phyloP scores from a whole-genome alignment of 169 alveolate species.

The Theileria equi region DNA sequence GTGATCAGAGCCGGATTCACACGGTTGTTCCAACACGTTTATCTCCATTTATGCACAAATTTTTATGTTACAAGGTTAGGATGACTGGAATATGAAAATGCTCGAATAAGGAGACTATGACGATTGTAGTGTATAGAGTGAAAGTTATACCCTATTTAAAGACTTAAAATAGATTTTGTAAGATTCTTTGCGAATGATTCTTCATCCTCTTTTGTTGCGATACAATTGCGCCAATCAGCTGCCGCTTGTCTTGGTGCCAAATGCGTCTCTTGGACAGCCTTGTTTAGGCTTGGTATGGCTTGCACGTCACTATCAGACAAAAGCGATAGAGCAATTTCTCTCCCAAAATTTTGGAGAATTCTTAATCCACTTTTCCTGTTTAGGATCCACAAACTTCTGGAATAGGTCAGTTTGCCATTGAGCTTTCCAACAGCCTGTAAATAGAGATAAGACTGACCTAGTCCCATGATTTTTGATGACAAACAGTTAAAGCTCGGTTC shows the following conservation, averaged over 20 bases:
- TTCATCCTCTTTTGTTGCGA: slow-evolving; percentile 26
- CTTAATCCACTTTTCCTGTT: slow-evolving; percentile 26
- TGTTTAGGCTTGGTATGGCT: neutral
- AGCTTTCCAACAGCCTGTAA: slow-evolving; percentile 51
- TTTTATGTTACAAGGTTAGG: too few species aligned
- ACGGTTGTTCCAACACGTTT: too few species aligned
- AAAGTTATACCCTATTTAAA: too few species aligned
- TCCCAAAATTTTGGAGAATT: slow-evolving; percentile 46
- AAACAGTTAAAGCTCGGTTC: slow-evolving; percentile 21
- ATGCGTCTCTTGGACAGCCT: neutral
- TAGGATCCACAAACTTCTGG: slow-evolving; percentile 57
- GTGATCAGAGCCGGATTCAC: too few species aligned
- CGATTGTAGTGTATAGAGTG: too few species aligned
- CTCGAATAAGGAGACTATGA: too few species aligned
- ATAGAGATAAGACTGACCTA: slow-evolving; percentile 42
- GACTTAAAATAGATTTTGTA: slow-evolving; percentile 3
- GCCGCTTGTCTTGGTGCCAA: slow-evolving; percentile 20
- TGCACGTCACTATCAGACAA: slow-evolving; percentile 24
- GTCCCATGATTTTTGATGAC: slow-evolving; percentile 4
- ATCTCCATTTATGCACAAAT: neutral
- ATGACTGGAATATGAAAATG: too few species aligned
- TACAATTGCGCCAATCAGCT: slow-evolving; percentile 60
- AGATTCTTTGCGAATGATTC: slow-evolving; percentile 6
- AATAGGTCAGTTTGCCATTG: slow-evolving; percentile 5
- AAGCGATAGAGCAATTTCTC: slow-evolving; percentile 38